Evolutionary conservation across 2,329 filamentous ascomycete species (phyloP), one percentile per base, ranked within the genome.

Genomic region (Cytospora paraplurivora): DNA sequence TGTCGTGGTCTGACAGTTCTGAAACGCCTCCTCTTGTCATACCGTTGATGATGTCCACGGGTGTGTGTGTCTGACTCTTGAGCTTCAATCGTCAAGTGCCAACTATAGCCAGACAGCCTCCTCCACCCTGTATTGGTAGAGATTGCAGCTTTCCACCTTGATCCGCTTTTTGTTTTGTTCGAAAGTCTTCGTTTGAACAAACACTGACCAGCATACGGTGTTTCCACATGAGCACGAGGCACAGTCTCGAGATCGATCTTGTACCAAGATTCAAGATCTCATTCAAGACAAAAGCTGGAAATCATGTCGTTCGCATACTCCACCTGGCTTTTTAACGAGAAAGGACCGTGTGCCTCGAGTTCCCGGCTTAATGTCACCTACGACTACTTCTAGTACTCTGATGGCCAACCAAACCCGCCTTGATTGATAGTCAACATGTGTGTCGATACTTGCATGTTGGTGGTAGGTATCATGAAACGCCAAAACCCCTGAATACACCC

Each of bases 391-490:
- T 27, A 53, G 27, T 53, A 51, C 50, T 47, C 33, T 34, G 54
- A 52, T 53, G 56, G 34, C 55, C 55, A 63, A 63, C 49, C 49
- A 49, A 35, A 33, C 47, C 38, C 38, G 37, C 55, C 61, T 44
- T 50, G 35, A 53, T 33, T 38, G 19, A 52, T 47, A 8, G 13
- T 6, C 10, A 57, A 38, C 51, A 49, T 44, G 52, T 61, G 51
- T 61, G 59, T 38, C 59, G 53, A 61, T 38, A 61, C 59, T 52
- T n/a, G 51, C 59, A 55, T 50, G 12, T 47, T 27, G 51, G 50
- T 55, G 19, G 50, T 55, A 32, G 59, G 41, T 62, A 65, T 62
- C 55, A 41, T 65, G 63, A 65, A 62, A 65, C 59, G 63, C 63
- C 63, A 38, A 56, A 58, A 53, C 35, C 59, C 59, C 55, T 62